A percentile compares a stretch with the other conserved stretches of the same genome.
phyloP scores from a whole-genome alignment of 352 stramenopile genomes.

The Phytophthora fragariaefolia region DNA sequence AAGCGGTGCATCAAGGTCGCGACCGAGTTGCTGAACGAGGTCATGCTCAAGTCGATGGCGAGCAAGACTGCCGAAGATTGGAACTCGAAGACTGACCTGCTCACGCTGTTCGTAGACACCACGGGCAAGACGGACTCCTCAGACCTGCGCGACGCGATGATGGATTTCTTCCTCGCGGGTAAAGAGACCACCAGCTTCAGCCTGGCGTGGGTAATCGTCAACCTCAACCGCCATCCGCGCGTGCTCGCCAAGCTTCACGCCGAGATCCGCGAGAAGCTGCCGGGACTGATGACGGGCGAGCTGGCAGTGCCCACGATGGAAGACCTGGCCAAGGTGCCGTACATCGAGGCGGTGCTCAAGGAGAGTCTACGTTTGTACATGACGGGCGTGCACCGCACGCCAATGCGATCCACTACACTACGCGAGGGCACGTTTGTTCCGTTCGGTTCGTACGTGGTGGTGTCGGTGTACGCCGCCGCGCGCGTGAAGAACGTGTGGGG shows the following conservation, averaged over 20 bases:
- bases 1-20: conserved; percentile 46
- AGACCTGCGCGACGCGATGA: conserved; percentile 62
- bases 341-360: conserved; percentile 65
- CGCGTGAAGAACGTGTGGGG: conserved; percentile 59
- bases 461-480: conserved; percentile 59
- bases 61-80: conserved; percentile 20
- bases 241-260: conserved; percentile 48
- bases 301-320: conserved; percentile 49
- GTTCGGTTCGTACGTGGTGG: conserved; percentile 53
- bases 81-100: conserved; percentile 43
- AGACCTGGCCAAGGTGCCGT: conserved; percentile 59
- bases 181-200: conserved; percentile 68
- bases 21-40: conserved; percentile 47
- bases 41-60: conserved; percentile 57
- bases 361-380: conserved; percentile 77
- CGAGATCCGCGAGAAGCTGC: conserved; percentile 44
- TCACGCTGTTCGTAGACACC: conserved; percentile 54
- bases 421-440: conserved; percentile 61
- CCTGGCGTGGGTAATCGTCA: conserved; percentile 65
- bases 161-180: conserved; percentile 73
- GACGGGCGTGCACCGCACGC: conserved; percentile 44
- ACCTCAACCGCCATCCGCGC: conserved; percentile 57
- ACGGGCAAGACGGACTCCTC: conserved; percentile 42
- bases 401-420: conserved; percentile 55
- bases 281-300: conserved; percentile 39